Percentiles rank a stretch among this genome's conserved stretches.
phyloP scores from a whole-genome alignment of 148 eudicot genomes.

The Polygonum maritimum region DNA sequence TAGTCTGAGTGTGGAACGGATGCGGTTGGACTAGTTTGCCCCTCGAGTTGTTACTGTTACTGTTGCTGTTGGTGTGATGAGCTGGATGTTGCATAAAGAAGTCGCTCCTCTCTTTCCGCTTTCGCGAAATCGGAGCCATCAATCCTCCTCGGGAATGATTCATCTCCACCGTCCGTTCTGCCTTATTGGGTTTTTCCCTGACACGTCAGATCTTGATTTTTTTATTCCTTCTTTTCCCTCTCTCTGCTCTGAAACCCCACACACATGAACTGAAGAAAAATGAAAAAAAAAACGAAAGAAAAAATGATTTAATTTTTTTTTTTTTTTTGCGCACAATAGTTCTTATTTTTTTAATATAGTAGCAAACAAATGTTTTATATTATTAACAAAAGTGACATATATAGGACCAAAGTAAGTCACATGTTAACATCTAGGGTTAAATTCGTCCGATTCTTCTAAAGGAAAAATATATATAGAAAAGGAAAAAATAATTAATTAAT shows the following conservation, averaged over 20 bases:
- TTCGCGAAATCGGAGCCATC: slow-evolving; percentile 4
- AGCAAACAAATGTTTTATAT: neutral
- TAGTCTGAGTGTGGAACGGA: neutral
- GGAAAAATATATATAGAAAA: neutral
- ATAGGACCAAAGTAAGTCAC: neutral
- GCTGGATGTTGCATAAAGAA: neutral
- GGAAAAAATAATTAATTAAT: neutral
- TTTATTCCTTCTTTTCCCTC: neutral
- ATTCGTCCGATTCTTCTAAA: neutral
- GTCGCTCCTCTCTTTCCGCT: neutral
- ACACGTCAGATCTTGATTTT: neutral
- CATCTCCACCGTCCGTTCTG: neutral
- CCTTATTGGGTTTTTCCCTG: neutral
- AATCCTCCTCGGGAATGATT: slow-evolving; percentile 4
- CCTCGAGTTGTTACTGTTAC: neutral
- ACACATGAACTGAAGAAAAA: too few relatives aligned
- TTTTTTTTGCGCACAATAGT: too few relatives aligned
- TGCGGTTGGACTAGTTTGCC: neutral
- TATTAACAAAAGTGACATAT: too few relatives aligned
- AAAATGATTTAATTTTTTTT: neutral
- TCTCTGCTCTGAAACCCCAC: neutral
- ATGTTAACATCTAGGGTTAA: neutral
- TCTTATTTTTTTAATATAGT: neutral
- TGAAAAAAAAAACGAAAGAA: too few relatives aligned
- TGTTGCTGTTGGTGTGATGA: too few relatives aligned